These are phyloP conservation scores for Colletotrichum sp. DNA, from an alignment of 2,329 filamentous ascomycete species.

Conservation along the genomic window DNA sequence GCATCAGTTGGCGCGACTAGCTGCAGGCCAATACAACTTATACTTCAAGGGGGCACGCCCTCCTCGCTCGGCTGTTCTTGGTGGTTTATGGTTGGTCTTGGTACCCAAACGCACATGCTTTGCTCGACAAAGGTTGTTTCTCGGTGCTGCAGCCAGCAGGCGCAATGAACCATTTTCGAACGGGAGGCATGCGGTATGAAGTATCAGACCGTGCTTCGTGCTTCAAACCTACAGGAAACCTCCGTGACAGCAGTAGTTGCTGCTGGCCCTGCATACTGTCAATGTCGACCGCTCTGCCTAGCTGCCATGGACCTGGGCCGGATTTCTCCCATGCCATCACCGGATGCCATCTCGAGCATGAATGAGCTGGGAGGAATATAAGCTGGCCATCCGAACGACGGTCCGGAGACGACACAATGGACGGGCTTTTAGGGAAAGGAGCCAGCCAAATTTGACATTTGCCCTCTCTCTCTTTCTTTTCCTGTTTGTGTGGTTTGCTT, in stretches of 20 bases:
- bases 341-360: background rate
- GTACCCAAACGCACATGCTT: constrained; percentile 13
- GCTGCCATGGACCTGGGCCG: background rate
- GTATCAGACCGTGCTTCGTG: constrained; percentile 9
- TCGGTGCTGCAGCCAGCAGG: constrained; percentile 11
- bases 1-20: background rate
- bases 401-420: background rate
- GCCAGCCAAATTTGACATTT: background rate
- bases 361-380: constrained; percentile 3
- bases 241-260: background rate
- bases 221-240: constrained; percentile 18
- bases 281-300: background rate
- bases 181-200: background rate
- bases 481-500: background rate
- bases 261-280: background rate
- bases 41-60: constrained; percentile 21
- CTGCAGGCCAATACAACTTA: constrained; percentile 12
- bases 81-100: background rate
- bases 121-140: constrained; percentile 12
- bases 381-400: constrained; percentile 8
- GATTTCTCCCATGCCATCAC: background rate
- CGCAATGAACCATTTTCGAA: constrained; percentile 12
- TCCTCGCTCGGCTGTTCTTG: constrained; percentile 11
- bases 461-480: background rate
- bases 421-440: background rate